Evolutionary conservation across 805 yeast species (phyloP), one percentile per base, ranked within the genome.

Genomic region (Yamadazyma paraphyllophila): DNA sequence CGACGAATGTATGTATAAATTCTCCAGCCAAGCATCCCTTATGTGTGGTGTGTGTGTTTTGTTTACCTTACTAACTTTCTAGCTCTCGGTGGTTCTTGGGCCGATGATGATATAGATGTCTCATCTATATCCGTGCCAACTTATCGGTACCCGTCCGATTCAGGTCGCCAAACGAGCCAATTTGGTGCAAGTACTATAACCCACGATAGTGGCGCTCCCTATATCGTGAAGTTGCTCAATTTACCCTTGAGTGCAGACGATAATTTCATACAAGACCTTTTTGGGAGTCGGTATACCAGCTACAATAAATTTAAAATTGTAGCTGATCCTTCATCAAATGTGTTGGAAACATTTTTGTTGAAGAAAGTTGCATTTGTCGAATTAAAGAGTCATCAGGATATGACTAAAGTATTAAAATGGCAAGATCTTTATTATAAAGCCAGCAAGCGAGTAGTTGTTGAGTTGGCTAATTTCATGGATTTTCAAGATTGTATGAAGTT

Each of bases 331-430:
- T 31, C 66, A 29, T 55, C 66, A 30, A 62, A 58, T 50, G 65
- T 68, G 7, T 58, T 74, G 49, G 67, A 67, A 16, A 59, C 67
- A 9, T 65, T 61, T 44, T 46, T 64, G 31, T 66, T 69, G 35
- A 76, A 70, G 51, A 83, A 81, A 56, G 81, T 85, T 24, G 81
- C 88, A 1, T 82, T 85, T 61, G 81, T 81, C 1, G 85, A 83
- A 50, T 59, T 84, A 49, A 58, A 61, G n/a, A 62, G 76, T 7
- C 63, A 69, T n/a, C 66, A 68, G 8, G 83, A 81, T 33, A 66
- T 83, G 55, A 72, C 72, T 37, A 81, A 79, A 52, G 85, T 78
- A 26, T 59, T 82, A 44, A 83, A 80, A 58, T 81, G 88, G 81
- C 76, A 65, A 40, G 89, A 83, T 56, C 62, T 84, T 29, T 74